Conservation (phyloP, 2,329 filamentous ascomycete species). For the Orbilia quercus region DNA sequence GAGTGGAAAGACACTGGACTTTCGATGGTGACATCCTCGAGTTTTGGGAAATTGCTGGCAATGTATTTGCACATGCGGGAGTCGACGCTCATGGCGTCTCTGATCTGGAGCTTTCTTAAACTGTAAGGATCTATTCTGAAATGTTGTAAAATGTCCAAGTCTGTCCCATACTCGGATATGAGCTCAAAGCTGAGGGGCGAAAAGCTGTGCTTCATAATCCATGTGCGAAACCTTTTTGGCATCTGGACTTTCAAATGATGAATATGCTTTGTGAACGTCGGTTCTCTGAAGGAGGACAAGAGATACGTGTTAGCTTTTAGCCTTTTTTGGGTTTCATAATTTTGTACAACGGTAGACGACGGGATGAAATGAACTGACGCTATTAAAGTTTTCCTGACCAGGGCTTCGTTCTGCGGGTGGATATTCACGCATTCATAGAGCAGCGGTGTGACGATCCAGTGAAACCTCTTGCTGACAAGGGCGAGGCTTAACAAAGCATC, state of each 20-base stretch:
- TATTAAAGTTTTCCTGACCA: conserved; percentile 45
- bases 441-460: conserved; percentile 52
- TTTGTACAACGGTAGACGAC: conserved; percentile 9
- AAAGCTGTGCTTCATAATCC: conserved; percentile 54
- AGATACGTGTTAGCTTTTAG: conserved; percentile 17
- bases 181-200: conserved; percentile 55
- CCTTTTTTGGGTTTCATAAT: conserved; percentile 1
- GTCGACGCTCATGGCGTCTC: conserved; percentile 55
- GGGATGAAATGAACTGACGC: conserved; percentile 24
- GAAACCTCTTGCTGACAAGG: conserved; percentile 47
- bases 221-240: conserved; percentile 55
- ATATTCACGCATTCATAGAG: conserved; percentile 53
- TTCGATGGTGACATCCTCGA: conserved; percentile 54
- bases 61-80: conserved; percentile 56
- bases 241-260: conserved; percentile 52
- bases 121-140: conserved; percentile 55
- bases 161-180: conserved; percentile 47
- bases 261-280: conserved; percentile 50
- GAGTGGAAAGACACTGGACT: conserved; percentile 56
- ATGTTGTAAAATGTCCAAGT: conserved; percentile 52
- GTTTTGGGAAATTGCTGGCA: conserved; percentile 48
- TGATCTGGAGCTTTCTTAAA: conserved; percentile 38
- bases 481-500: conserved; percentile 38
- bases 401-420: conserved; percentile 50
- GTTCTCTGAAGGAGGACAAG: conserved; percentile 25